Evolutionary conservation across 176 grass and related monocot genomes (phyloP).

Genomic region (Hordeum marinum): DNA sequence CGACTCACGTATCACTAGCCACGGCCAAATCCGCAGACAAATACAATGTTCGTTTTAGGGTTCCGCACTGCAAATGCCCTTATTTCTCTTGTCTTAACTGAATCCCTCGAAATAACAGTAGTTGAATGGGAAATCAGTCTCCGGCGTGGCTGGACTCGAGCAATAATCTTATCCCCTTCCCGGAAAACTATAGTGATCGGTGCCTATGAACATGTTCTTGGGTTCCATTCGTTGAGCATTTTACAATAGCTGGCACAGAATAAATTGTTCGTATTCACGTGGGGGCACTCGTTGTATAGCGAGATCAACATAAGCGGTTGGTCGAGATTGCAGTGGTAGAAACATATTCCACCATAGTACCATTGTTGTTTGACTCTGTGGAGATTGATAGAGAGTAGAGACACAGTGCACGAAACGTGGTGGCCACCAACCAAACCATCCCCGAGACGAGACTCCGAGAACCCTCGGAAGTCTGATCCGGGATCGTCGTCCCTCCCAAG

Average conservation of each 20-base stretch:
- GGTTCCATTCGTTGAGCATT: not conserved
- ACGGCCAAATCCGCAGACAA: too few species aligned
- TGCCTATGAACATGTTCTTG: not conserved
- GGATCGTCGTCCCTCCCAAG: not conserved
- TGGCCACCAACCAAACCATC: slow-evolving; percentile 16
- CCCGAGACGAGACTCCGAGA: not conserved
- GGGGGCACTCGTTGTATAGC: not conserved
- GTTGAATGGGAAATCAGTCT: too few species aligned
- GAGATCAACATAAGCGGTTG: not conserved
- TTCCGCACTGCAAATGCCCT: too few species aligned
- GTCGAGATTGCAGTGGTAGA: not conserved
- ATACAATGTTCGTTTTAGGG: too few species aligned
- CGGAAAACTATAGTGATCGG: too few species aligned
- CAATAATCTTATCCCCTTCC: too few species aligned
- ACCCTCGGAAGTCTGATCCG: not conserved
- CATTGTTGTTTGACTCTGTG: not conserved
- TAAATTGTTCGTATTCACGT: not conserved
- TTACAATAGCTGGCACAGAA: too few species aligned
- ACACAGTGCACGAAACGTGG: not conserved
- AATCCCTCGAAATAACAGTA: too few species aligned
- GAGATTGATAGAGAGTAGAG: not conserved
- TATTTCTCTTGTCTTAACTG: too few species aligned
- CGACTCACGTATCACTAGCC: too few species aligned
- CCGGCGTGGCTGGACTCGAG: too few species aligned
- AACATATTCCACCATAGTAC: not conserved